Percentiles rank a stretch among this genome's conserved stretches.
phyloP scores from a whole-genome alignment of 192 early-diverging fungal species.

The Nowakowskiella sp. region DNA sequence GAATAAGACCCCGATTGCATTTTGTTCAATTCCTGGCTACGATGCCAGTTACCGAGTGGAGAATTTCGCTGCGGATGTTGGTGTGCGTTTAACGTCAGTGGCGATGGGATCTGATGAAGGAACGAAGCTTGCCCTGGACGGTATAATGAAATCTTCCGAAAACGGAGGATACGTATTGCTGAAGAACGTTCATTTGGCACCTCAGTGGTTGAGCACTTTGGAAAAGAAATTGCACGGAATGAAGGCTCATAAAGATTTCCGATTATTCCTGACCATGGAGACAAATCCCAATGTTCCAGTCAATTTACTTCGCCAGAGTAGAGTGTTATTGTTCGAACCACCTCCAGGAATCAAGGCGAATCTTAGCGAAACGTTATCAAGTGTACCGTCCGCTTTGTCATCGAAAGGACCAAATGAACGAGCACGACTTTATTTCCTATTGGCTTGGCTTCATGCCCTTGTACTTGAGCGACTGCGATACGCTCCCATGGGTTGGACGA shows the following conservation, averaged over 20 bases:
- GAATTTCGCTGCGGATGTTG: slow-evolving; percentile 64
- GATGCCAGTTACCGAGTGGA: slow-evolving; percentile 95
- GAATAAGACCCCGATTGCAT: slow-evolving; percentile 72
- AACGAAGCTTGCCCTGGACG: slow-evolving; percentile 77
- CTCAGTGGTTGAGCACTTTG: slow-evolving; percentile 85
- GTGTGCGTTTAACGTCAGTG: slow-evolving; percentile 62
- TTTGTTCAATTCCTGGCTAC: slow-evolving; percentile 88
- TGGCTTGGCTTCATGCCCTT: slow-evolving; percentile 95
- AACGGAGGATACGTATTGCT: slow-evolving; percentile 92
- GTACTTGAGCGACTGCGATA: slow-evolving; percentile 95
- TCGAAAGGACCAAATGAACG: slow-evolving; percentile 76
- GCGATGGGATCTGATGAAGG: slow-evolving; percentile 99
- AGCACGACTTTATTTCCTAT: slow-evolving; percentile 81
- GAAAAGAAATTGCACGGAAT: slow-evolving; percentile 89
- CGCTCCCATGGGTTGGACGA: slow-evolving; percentile 95
- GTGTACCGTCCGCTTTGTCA: slow-evolving; percentile 47
- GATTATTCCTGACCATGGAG: slow-evolving; percentile 97
- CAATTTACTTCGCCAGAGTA: slow-evolving; percentile 80
- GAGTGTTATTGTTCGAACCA: slow-evolving; percentile 93
- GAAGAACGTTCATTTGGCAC: slow-evolving; percentile 97
- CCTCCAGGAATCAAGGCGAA: slow-evolving; percentile 93
- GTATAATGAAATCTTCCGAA: slow-evolving; percentile 73
- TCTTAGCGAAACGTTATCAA: slow-evolving; percentile 69
- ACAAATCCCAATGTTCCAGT: slow-evolving; percentile 93
- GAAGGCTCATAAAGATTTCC: slow-evolving; percentile 76